These are phyloP conservation scores for Leptographium galeiforme DNA, from an alignment of 2,329 filamentous ascomycete genomes.

Conservation along the genomic window DNA sequence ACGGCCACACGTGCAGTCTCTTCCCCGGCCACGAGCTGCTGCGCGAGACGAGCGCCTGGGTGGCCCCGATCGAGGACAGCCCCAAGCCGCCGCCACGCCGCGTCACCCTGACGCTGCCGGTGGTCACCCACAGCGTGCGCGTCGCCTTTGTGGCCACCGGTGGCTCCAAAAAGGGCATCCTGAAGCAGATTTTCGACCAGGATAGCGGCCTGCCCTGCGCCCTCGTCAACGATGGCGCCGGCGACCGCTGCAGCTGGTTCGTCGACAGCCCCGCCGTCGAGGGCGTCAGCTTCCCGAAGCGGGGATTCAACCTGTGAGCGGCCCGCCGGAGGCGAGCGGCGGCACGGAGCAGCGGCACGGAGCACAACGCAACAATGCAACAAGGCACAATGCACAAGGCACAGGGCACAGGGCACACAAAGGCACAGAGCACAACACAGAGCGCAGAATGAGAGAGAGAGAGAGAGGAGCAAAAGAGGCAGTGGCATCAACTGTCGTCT, in stretches of 20 bases:
- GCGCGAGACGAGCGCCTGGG: constrained; percentile 80
- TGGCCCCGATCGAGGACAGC: constrained; percentile 80
- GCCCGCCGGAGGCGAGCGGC: background rate
- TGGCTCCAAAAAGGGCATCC: constrained; percentile 73
- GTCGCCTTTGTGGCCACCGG: constrained; percentile 90
- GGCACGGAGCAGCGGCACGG: background rate
- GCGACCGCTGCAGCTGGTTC: constrained; percentile 90
- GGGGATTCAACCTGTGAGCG: constrained; percentile 41
- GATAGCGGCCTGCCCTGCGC: constrained; percentile 70
- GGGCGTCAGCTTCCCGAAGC: constrained; percentile 68
- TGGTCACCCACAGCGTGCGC: constrained; percentile 73
- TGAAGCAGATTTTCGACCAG: constrained; percentile 87
- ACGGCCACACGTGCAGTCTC: constrained; percentile 92
- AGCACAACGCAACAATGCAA: no score
- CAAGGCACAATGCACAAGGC: no score
- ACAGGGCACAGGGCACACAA: no score
- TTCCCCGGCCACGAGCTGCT: constrained; percentile 85
- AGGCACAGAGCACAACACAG: no score
- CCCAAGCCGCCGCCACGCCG: constrained; percentile 86
- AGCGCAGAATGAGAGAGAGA: no score
- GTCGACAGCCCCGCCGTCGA: constrained; percentile 77
- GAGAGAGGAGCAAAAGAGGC: no score
- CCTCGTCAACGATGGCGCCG: constrained; percentile 71
- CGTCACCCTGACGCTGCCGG: constrained; percentile 85
- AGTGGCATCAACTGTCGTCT: background rate